phyloP scores from a whole-genome alignment of 2,329 filamentous ascomycete species.

The Trematosphaeria pertusa region DNA sequence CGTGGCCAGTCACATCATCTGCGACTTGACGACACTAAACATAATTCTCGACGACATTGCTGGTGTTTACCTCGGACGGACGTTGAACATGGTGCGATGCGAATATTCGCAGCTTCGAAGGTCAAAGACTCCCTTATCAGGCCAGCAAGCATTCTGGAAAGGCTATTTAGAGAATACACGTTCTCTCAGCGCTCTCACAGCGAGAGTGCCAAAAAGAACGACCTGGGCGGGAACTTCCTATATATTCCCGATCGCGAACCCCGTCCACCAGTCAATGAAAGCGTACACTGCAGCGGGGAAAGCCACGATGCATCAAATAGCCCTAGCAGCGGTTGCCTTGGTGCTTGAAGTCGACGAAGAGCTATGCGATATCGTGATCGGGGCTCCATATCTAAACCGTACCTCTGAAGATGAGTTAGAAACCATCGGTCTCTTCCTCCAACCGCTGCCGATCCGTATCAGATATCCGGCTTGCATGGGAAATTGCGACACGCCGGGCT shows the following conservation, averaged over 20 bases:
- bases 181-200: neutral
- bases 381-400: slow-evolving; percentile 38
- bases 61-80: slow-evolving; percentile 25
- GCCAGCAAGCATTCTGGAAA: slow-evolving; percentile 13
- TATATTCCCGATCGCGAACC: neutral
- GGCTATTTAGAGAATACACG: slow-evolving; percentile 5
- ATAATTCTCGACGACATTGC: slow-evolving; percentile 35
- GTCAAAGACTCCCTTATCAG: slow-evolving; percentile 6
- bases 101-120: slow-evolving; percentile 4
- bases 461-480: neutral
- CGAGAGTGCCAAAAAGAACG: neutral
- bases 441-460: slow-evolving; percentile 38
- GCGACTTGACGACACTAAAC: slow-evolving; percentile 40
- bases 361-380: slow-evolving; percentile 31
- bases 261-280: slow-evolving; percentile 1
- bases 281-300: neutral
- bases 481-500: neutral
- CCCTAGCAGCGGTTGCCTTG: slow-evolving; percentile 27
- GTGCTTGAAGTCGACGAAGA: slow-evolving; percentile 8
- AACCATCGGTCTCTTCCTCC: slow-evolving; percentile 37
- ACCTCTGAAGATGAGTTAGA: slow-evolving; percentile 23
- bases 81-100: too few species aligned
- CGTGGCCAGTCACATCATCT: slow-evolving; percentile 42
- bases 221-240: slow-evolving; percentile 11
- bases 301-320: slow-evolving; percentile 30